These are phyloP conservation scores for Bipolaris zeicola DNA, from an alignment of 2,329 filamentous ascomycete species.

Conservation along the genomic window DNA sequence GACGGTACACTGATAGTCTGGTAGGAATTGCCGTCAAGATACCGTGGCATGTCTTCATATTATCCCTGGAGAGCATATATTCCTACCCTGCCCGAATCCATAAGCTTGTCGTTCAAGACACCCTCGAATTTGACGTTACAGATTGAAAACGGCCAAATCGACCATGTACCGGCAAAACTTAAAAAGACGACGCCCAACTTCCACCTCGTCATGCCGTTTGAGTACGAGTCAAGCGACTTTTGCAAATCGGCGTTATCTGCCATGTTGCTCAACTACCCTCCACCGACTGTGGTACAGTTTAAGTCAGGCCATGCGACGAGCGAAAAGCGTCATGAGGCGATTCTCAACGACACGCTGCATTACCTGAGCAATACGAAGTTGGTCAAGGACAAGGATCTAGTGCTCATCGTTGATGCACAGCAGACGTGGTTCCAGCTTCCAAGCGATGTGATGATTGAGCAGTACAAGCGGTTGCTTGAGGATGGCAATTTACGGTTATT, in stretches of 20 bases:
- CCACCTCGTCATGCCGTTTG: conserved; percentile 61
- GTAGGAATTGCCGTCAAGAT: conserved; percentile 34
- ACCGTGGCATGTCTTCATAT: conserved; percentile 33
- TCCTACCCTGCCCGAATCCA: conserved; percentile 29
- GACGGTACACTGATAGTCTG: conserved; percentile 6
- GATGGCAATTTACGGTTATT: conserved; percentile 60
- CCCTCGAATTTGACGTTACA: conserved; percentile 44
- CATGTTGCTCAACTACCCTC: conserved; percentile 64
- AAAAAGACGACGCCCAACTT: conserved; percentile 51
- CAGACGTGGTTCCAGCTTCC: conserved; percentile 71
- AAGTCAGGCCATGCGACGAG: conserved; percentile 30
- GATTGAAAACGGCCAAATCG: conserved; percentile 41
- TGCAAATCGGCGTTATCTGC: conserved; percentile 64
- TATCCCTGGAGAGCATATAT: conserved; percentile 40
- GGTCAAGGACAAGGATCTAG: conserved; percentile 64
- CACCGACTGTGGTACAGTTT: conserved; percentile 60
- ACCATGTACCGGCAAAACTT: conserved; percentile 34
- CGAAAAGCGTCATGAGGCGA: conserved; percentile 51
- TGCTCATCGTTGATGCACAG: conserved; percentile 67
- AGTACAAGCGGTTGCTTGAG: conserved; percentile 63
- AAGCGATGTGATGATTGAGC: conserved; percentile 64
- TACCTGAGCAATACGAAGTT: conserved; percentile 56
- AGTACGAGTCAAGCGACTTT: conserved; percentile 56
- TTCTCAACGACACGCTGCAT: conserved; percentile 53
- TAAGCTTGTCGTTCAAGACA: conserved; percentile 34